These are phyloP conservation scores for Parietichytrium sp. DNA, from an alignment of 108 stramenopile species.

Conservation along the genomic window DNA sequence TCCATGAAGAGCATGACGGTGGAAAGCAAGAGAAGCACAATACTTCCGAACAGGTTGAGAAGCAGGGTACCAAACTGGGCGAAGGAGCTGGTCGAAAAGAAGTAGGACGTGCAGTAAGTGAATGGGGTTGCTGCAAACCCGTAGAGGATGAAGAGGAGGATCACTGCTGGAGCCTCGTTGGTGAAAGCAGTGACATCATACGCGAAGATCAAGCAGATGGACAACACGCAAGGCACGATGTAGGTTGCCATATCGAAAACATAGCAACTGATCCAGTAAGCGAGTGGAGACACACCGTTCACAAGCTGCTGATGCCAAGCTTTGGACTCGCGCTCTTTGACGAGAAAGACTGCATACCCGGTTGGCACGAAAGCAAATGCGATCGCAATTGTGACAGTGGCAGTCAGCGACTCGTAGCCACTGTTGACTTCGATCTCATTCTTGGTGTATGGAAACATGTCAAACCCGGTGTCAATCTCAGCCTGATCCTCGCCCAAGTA, in stretches of 20 bases:
- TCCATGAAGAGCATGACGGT: conserved; percentile 24
- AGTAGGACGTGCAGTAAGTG: neutral
- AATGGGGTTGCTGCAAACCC: conserved; percentile 20
- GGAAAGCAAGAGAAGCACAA: conserved; percentile 26
- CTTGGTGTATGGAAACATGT: neutral
- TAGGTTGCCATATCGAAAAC: conserved; percentile 52
- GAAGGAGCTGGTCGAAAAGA: neutral
- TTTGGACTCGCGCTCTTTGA: conserved; percentile 52
- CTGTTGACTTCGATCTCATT: neutral
- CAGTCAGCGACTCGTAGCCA: conserved; percentile 36
- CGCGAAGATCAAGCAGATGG: conserved; percentile 40
- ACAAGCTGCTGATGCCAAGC: conserved; percentile 53
- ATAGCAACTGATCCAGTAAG: conserved; percentile 56
- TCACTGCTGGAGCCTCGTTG: conserved; percentile 11
- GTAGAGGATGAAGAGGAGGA: conserved; percentile 52
- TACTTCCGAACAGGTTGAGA: conserved; percentile 2
- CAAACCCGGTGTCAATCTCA: neutral
- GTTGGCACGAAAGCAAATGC: conserved; percentile 59
- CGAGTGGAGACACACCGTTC: conserved; percentile 53
- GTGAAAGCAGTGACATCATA: conserved; percentile 45
- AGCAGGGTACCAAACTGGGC: neutral
- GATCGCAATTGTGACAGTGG: conserved; percentile 51
- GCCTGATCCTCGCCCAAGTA: too few species aligned
- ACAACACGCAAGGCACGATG: conserved; percentile 45
- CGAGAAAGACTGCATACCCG: conserved; percentile 56